Evolutionary conservation across 345 rosid species (phyloP).

Genomic region (Arabis hirsuta): DNA sequence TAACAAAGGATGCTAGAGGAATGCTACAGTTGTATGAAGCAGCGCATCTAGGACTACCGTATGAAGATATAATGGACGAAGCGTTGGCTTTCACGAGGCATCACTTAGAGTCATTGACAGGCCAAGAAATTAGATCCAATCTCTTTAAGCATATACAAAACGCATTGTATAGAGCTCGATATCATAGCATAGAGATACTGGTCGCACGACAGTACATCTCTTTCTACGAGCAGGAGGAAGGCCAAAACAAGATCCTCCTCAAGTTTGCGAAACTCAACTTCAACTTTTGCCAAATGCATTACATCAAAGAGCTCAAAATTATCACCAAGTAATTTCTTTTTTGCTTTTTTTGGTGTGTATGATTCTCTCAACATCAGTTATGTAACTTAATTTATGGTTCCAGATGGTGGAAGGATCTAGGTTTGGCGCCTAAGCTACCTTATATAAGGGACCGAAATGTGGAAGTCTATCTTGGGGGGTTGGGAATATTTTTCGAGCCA

Average conservation of each 20-base stretch:
- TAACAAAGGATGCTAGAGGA: background rate
- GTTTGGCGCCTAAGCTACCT: too few species aligned
- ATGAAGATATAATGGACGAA: constrained; percentile 16
- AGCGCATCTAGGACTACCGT: background rate
- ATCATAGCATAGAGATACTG: constrained; percentile 18
- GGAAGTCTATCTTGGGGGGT: too few species aligned
- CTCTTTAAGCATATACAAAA: background rate
- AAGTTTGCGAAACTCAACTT: constrained; percentile 23
- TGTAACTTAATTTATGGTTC: too few species aligned
- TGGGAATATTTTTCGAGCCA: too few species aligned
- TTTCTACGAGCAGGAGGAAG: constrained; percentile 18
- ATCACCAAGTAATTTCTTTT: constrained; percentile 4
- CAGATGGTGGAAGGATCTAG: too few species aligned
- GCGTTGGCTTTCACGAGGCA: background rate
- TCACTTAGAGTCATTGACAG: background rate
- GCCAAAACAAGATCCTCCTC: constrained; percentile 3
- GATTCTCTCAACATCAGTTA: too few species aligned
- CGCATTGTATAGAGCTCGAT: background rate
- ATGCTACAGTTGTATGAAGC: constrained; percentile 1
- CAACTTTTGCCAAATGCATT: background rate
- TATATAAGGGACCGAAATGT: too few species aligned
- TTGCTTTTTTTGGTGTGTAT: too few species aligned
- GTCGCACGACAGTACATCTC: constrained; percentile 7
- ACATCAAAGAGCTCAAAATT: constrained; percentile 18
- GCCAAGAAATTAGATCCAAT: background rate